Conservation (phyloP, 495 filamentous ascomycete species). For the Penicillium egyptiacum region DNA sequence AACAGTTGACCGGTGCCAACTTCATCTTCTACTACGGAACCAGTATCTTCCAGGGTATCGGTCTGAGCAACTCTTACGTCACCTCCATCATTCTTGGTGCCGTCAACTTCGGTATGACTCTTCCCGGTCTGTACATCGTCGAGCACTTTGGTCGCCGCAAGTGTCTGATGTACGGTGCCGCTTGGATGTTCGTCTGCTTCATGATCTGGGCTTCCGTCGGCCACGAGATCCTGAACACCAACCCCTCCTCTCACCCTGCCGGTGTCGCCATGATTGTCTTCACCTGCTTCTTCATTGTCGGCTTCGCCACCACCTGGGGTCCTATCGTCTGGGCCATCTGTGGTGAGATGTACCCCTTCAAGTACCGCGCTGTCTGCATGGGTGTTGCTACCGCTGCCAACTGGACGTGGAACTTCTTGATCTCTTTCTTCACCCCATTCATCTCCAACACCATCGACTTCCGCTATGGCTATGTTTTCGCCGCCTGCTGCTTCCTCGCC, state of each 20-base stretch:
- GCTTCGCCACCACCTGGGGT: constrained; percentile 71
- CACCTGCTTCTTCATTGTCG: constrained; percentile 67
- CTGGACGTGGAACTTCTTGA: constrained; percentile 90
- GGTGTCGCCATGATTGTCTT: constrained; percentile 75
- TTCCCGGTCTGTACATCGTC: constrained; percentile 72
- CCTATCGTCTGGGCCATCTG: constrained; percentile 81
- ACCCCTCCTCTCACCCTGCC: constrained; percentile 55
- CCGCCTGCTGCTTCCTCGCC: constrained; percentile 63
- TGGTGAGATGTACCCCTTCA: constrained; percentile 77
- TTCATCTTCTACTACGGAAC: constrained; percentile 86
- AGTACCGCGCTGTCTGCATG: constrained; percentile 74
- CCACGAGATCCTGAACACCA: constrained; percentile 56
- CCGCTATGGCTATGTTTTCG: constrained; percentile 79
- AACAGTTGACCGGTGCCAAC: constrained; percentile 73
- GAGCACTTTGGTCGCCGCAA: constrained; percentile 69
- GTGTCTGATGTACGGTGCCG: constrained; percentile 62
- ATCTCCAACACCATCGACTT: constrained; percentile 68
- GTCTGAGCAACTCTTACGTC: constrained; percentile 65
- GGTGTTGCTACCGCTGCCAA: constrained; percentile 76
- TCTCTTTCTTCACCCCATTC: constrained; percentile 82
- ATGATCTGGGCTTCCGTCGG: constrained; percentile 74
- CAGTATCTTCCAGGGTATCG: constrained; percentile 67
- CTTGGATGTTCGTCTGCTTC: constrained; percentile 72
- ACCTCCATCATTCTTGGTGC: constrained; percentile 73
- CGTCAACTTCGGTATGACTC: constrained; percentile 72